Evolutionary conservation across 2,329 filamentous ascomycete species (phyloP).

Genomic region (Pseudogymnoascus sp.): DNA sequence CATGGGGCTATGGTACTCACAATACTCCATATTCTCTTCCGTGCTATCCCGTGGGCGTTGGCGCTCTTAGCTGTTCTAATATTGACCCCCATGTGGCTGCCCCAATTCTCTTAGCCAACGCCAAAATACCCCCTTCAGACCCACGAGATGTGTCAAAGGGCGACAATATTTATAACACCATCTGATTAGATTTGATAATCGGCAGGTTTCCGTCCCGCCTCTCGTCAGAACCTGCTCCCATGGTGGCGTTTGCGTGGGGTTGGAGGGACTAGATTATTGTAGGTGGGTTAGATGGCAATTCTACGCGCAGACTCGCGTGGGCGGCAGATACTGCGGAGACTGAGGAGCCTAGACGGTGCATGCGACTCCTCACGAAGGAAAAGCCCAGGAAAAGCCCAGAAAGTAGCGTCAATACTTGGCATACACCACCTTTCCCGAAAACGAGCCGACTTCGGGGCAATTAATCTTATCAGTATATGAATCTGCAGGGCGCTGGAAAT

Average conservation of each 20-base stretch:
- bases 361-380: background rate
- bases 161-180: background rate
- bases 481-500: background rate
- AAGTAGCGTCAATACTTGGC: background rate
- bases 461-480: conserved; percentile 2
- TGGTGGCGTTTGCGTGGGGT: background rate
- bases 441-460: background rate
- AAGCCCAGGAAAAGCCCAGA: background rate
- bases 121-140: background rate
- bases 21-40: background rate
- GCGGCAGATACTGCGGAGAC: background rate
- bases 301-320: background rate
- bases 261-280: background rate
- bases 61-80: background rate
- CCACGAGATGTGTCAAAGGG: background rate
- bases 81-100: background rate
- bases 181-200: conserved; percentile 7
- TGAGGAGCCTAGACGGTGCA: background rate
- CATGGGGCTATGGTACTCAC: background rate
- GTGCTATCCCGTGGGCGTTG: background rate
- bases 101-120: background rate
- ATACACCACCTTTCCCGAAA: background rate
- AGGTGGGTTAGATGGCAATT: background rate
- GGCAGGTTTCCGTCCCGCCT: background rate
- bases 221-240: background rate